Percentiles rank a stretch among this genome's conserved stretches.
Evolutionary conservation across 2,329 filamentous ascomycete genomes (phyloP).

Genomic region (Colletotrichum falcatum): DNA sequence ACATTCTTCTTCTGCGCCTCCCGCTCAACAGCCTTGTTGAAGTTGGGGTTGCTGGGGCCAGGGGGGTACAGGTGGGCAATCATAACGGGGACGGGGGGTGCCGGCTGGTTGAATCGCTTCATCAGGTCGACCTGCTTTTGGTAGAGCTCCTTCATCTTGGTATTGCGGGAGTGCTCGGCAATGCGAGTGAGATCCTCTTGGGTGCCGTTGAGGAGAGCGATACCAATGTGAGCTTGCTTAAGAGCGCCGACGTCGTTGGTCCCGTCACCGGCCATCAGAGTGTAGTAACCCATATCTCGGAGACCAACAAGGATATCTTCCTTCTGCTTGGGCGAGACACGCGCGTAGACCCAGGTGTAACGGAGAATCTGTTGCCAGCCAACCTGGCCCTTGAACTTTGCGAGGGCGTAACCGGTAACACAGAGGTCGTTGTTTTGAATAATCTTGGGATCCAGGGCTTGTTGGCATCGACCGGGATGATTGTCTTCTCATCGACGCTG

Average conservation of each 20-base stretch:
- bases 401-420: slow-evolving; percentile 92
- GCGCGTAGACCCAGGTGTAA: slow-evolving; percentile 96
- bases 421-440: slow-evolving; percentile 90
- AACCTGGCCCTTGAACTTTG: slow-evolving; percentile 85
- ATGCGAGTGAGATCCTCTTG: slow-evolving; percentile 92
- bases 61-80: slow-evolving; percentile 96
- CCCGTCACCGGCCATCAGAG: slow-evolving; percentile 97
- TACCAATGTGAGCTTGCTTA: slow-evolving; percentile 97
- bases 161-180: slow-evolving; percentile 91
- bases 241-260: slow-evolving; percentile 98
- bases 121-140: slow-evolving; percentile 95
- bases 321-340: slow-evolving; percentile 98
- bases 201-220: slow-evolving; percentile 94
- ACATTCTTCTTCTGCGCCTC: slow-evolving; percentile 85
- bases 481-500: slow-evolving; percentile 90
- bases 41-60: slow-evolving; percentile 92
- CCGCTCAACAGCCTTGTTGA: slow-evolving; percentile 88
- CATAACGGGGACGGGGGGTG: slow-evolving; percentile 89
- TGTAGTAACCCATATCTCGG: slow-evolving; percentile 97
- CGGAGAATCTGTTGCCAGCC: slow-evolving; percentile 84
- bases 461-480: slow-evolving; percentile 85
- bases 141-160: slow-evolving; percentile 98
- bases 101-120: slow-evolving; percentile 92
- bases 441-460: slow-evolving; percentile 86
- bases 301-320: slow-evolving; percentile 97